A percentile compares a stretch with the other conserved stretches of the same genome.
Evolutionary conservation across 768 basidiomycete genomes (phyloP).

Genomic region (Russula sp.): DNA sequence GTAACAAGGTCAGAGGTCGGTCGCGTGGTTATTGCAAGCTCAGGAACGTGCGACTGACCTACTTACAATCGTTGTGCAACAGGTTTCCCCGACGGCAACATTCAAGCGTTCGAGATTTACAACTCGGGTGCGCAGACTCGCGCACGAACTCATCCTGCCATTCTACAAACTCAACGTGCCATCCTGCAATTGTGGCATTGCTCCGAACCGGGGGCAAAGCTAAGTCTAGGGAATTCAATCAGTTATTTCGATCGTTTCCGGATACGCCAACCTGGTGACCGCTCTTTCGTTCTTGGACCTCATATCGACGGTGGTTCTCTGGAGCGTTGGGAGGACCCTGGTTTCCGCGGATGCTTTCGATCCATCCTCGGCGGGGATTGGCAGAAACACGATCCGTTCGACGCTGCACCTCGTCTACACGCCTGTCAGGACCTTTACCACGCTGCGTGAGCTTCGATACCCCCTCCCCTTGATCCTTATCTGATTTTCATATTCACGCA

Average conservation of each 20-base stretch:
- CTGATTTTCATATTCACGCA: no score
- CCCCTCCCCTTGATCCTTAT: neutral
- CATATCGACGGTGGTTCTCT: slow-evolving; percentile 63
- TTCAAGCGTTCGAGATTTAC: slow-evolving; percentile 75
- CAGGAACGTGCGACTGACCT: neutral
- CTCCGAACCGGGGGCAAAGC: slow-evolving; percentile 41
- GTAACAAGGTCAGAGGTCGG: slow-evolving; percentile 47
- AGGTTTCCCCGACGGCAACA: slow-evolving; percentile 67
- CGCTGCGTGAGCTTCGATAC: slow-evolving; percentile 20
- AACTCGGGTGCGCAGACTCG: slow-evolving; percentile 58
- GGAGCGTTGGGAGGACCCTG: slow-evolving; percentile 70
- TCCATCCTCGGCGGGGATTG: slow-evolving; percentile 62
- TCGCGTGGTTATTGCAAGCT: slow-evolving; percentile 12
- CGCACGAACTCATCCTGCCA: slow-evolving; percentile 64
- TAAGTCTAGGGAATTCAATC: slow-evolving; percentile 57
- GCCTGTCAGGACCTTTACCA: slow-evolving; percentile 41
- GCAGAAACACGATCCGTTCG: slow-evolving; percentile 65
- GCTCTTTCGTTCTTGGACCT: slow-evolving; percentile 62
- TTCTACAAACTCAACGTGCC: slow-evolving; percentile 55
- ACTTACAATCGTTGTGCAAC: neutral
- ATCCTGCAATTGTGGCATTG: slow-evolving; percentile 61
- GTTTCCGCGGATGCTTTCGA: slow-evolving; percentile 56
- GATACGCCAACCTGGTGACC: slow-evolving; percentile 69
- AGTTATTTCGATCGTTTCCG: slow-evolving; percentile 76
- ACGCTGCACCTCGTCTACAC: slow-evolving; percentile 54